These are phyloP conservation scores for Austroboletus novae-zelandiae DNA, from an alignment of 1,284 basidiomycete species.

Conservation along the genomic window DNA sequence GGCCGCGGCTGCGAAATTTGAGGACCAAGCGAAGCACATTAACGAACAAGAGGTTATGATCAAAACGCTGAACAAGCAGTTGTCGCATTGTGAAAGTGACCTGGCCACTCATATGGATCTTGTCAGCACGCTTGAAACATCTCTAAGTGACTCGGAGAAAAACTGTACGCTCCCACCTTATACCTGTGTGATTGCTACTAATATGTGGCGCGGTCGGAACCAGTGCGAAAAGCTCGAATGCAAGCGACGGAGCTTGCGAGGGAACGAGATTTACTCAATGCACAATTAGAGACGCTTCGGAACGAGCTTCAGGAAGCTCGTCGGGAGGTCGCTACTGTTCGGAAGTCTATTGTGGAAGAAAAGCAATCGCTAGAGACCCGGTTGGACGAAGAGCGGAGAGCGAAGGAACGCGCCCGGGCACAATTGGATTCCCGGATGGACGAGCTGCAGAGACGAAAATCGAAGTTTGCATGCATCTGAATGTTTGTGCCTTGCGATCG, in stretches of 20 bases:
- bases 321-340: slow-evolving; percentile 73
- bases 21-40: slow-evolving; percentile 72
- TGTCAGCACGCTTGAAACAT: slow-evolving; percentile 78
- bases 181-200: slow-evolving; percentile 14
- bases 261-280: slow-evolving; percentile 73
- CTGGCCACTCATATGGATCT: slow-evolving; percentile 91
- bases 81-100: slow-evolving; percentile 88
- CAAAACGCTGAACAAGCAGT: slow-evolving; percentile 88
- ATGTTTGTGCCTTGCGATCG: slow-evolving; percentile 3
- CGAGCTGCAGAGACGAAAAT: slow-evolving; percentile 76
- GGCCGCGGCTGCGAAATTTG: slow-evolving; percentile 50
- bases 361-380: slow-evolving; percentile 79
- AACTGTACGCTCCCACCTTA: slow-evolving; percentile 60
- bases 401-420: slow-evolving; percentile 78
- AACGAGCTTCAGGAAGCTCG: slow-evolving; percentile 72
- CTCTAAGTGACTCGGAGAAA: slow-evolving; percentile 86
- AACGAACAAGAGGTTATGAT: slow-evolving; percentile 88
- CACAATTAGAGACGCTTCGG: slow-evolving; percentile 63
- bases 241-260: slow-evolving; percentile 84
- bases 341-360: slow-evolving; percentile 78
- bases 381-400: slow-evolving; percentile 77
- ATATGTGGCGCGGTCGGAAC: slow-evolving; percentile 9
- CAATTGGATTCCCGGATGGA: slow-evolving; percentile 85
- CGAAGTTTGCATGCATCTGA: slow-evolving; percentile 79
- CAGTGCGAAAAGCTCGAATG: slow-evolving; percentile 87